Conservation (phyloP, 2,329 filamentous ascomycete species). For the Colletotrichum aenigma region DNA sequence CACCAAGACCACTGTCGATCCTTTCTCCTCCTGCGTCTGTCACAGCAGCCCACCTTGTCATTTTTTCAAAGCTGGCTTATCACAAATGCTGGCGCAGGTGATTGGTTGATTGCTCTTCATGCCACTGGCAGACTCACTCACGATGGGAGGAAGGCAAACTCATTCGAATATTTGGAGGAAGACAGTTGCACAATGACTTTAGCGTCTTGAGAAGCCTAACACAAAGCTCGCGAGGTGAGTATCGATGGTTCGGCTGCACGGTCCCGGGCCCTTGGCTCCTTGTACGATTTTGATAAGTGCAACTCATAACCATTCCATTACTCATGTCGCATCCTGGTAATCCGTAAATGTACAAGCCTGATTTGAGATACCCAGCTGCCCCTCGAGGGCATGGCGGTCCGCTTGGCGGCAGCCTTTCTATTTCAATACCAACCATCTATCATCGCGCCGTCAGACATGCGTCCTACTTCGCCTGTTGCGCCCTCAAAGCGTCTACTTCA, state of each 20-base stretch:
- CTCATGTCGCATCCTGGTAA: slow-evolving; percentile 13
- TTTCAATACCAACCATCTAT: slow-evolving; percentile 2
- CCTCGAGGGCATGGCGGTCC: background rate
- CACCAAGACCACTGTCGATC: background rate
- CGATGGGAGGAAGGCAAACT: background rate
- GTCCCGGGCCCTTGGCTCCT: background rate
- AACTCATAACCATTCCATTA: slow-evolving; percentile 20
- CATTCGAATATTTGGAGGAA: background rate
- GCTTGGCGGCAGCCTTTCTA: background rate
- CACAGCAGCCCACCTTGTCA: background rate
- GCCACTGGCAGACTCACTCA: background rate
- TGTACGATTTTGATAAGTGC: background rate
- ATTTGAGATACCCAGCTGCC: slow-evolving; percentile 2
- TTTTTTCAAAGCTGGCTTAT: background rate
- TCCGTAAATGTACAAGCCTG: slow-evolving; percentile 15
- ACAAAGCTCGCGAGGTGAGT: background rate
- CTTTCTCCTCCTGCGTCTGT: background rate
- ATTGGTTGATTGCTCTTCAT: background rate
- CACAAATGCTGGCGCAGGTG: background rate
- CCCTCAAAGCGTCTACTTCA: slow-evolving; percentile 74
- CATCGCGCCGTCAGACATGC: background rate
- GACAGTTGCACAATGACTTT: background rate
- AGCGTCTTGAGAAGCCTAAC: background rate
- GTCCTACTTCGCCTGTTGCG: slow-evolving; percentile 34
- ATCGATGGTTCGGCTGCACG: background rate